Conservation (phyloP, 441 rosid genomes). For the Capsella rubella region DNA sequence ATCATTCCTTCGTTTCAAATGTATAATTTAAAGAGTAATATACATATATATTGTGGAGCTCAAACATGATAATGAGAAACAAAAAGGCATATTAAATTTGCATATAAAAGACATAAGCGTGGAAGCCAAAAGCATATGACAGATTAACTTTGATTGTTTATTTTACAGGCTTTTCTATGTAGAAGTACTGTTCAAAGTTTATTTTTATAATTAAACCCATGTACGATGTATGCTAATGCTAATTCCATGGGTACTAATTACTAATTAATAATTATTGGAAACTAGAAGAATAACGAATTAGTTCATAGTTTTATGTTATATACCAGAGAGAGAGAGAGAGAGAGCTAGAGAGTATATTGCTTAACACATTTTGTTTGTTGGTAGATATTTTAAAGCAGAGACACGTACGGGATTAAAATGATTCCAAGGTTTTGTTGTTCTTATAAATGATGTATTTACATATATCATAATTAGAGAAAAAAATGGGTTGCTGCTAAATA, state of each 20-base stretch:
- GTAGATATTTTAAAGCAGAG: neutral
- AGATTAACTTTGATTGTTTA: neutral
- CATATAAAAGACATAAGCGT: conserved; percentile 32
- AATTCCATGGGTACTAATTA: too few relatives aligned
- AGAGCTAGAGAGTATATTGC: too few relatives aligned
- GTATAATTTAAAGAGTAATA: conserved; percentile 3
- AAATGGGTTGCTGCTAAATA: too few relatives aligned
- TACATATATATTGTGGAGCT: neutral
- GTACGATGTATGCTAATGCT: neutral
- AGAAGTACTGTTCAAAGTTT: too few relatives aligned
- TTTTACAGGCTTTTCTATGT: neutral
- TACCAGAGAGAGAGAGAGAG: neutral
- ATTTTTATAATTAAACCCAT: conserved; percentile 6
- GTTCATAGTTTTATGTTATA: neutral
- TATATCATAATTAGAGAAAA: too few relatives aligned
- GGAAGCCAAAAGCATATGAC: conserved; percentile 42
- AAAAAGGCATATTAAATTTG: conserved; percentile 5
- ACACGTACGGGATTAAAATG: neutral
- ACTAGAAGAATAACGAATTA: too few relatives aligned
- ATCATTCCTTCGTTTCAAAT: neutral
- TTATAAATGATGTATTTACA: neutral
- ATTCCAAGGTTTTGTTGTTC: neutral
- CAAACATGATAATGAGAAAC: conserved; percentile 28
- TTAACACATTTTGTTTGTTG: neutral
- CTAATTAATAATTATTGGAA: too few relatives aligned